Evolutionary conservation across 306 rosid genomes (phyloP), one percentile per base, ranked within the genome.

Genomic region (Fragaria vesca): DNA sequence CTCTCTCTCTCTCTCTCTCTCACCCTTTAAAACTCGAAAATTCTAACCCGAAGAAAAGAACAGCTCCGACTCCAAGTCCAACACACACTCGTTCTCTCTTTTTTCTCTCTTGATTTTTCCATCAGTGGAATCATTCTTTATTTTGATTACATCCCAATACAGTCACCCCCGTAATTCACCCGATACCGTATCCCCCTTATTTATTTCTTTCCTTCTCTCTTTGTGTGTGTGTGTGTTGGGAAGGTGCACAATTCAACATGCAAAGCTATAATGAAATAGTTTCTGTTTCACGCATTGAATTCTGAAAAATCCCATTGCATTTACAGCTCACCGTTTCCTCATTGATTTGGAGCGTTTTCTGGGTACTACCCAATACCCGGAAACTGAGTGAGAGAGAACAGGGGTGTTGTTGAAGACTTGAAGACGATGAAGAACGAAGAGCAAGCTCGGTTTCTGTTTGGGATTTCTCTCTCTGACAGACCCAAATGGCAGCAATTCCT

Each of bases 401-500:
- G 68, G 5, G 20, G 18, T 26, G 47, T 66, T 58, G 17, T 13
- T 28, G 43, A 40, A 5, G 43, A 40, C 9, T 43, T 50, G 55
- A 50, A 66, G 68, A 66, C 61, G 69, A 95, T 90, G 97, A 94
- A 86, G 92, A 89, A 62, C 76, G 96, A 87, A 72, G 98, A 92
- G 48, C 97, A 86, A 57, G 83, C 81, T 78, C 90, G 97, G 78
- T 84, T 87, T 75, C 85, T 95, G 78, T 92, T 95, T 71, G 97
- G 98, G 78, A 92, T 95, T 92, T 91, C 97, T 4, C 97, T 95
- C 55, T 89, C 98, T 8, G 93, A 85, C 57, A 84, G 85, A 66
- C 96, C 98, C 82, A 88, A 71, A 85, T 95, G 97, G 97, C 86
- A 92, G 10, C 97, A 95, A 84, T 92, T 92, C 78, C 93, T 95